Conservation (phyloP, 23 red algal genomes). For the Cyanidioschyzon merolae region DNA sequence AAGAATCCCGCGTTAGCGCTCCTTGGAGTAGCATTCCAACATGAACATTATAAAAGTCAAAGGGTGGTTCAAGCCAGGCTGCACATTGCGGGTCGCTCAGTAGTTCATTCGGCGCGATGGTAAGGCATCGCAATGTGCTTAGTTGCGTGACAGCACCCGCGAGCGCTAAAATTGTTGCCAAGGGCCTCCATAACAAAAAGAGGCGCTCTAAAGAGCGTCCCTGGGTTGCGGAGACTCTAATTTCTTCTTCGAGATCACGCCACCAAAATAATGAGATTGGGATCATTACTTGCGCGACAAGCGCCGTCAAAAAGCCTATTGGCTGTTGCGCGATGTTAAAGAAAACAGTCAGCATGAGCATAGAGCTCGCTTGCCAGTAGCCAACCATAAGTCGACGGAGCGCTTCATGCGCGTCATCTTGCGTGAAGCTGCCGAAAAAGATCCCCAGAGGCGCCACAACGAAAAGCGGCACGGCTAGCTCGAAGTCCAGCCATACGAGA, state of each 20-base stretch:
- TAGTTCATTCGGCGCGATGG: neutral
- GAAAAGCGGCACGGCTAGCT: constrained; percentile 9
- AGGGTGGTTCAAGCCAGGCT: constrained; percentile 12
- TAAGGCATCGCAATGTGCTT: neutral
- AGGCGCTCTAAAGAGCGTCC: constrained; percentile 5
- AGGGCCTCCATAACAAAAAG: constrained; percentile 8
- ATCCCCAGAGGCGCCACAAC: neutral
- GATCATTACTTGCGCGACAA: constrained; percentile 14
- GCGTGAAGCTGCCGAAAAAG: neutral
- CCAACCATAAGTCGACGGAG: constrained; percentile 20
- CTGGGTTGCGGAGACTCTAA: neutral
- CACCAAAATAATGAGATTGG: neutral
- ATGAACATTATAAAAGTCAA: constrained; percentile 8
- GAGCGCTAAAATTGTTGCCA: neutral
- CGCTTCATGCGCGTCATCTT: constrained; percentile 6
- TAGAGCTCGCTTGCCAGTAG: constrained; percentile 29
- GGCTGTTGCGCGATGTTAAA: constrained; percentile 26
- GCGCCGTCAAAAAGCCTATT: constrained; percentile 1
- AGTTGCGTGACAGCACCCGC: neutral
- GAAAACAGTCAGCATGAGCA: constrained; percentile 31
- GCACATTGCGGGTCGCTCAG: constrained; percentile 1
- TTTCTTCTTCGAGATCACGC: neutral
- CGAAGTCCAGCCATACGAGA: constrained; percentile 6
- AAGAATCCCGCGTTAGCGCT: neutral
- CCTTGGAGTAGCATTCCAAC: neutral